Base-by-base conservation (phyloP, 371 early-diverging fungal genomes). In the Mucor sp. region DNA sequence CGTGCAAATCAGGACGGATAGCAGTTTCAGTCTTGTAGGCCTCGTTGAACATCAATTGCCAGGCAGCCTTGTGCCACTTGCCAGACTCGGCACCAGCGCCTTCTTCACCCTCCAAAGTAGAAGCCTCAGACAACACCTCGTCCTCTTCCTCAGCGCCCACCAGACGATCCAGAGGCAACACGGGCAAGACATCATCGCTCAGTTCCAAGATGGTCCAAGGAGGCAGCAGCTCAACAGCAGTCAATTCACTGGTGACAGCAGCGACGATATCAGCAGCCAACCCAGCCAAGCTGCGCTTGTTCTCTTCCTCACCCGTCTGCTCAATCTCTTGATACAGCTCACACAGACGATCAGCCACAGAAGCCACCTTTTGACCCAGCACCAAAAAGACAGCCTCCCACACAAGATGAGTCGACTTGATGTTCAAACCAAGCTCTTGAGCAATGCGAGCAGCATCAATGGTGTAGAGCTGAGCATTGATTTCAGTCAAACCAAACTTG, bases 11-110 rank as follows among this genome's bases (percentile, higher is more conserved):
- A 5, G 94, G 90, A 21, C 92, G 86, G 27, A 91, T 71, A 0
- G 70, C 72, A 21, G 82, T 61, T 57, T 85, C 69, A 32, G 88
- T 83, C 8, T 67, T 80, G 70, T 78, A 94, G 7, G 93, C 91
- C 69, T 94, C 95, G 28, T 89, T 87, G 82, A 96, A 96, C 71
- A 92, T 84, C 53, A 93, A 72, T 33, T 90, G 87, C 81, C 84
- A 86, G n/a, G 86, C 85, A 37, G 91, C 90, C 65, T 85, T 79
- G 68, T 90, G 88, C 76, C 83, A 84, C 64, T 79, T 84, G 58
- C 72, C 79, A 17, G 80, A 79, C 17, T 85, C 78, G 48, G 79
- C 79, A 43, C 69, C 74, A 41, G 71, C 70, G 41, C 71, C 81
- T 30, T 76, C 81, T 37, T 72, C 81, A n/a, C 83, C 84, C 7